A percentile compares a stretch with the other conserved stretches of the same genome.
These are phyloP conservation scores for Sugiyamaella marilandica DNA, from an alignment of 805 yeast genomes.

Conservation along the genomic window DNA sequence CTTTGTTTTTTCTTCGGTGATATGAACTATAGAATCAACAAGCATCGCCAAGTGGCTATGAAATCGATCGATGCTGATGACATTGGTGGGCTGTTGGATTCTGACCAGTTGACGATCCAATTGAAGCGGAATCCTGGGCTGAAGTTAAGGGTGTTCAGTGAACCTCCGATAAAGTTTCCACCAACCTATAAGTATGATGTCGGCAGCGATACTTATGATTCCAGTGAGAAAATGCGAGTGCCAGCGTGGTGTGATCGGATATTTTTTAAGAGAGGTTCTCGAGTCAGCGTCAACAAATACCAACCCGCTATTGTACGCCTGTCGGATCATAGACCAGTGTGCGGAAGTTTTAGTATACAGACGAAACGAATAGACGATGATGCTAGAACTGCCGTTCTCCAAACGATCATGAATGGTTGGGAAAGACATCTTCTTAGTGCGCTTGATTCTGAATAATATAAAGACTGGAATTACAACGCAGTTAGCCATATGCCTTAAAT, in stretches of 20 bases:
- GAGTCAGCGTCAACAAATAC: constrained; percentile 57
- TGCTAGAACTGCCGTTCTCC: not conserved
- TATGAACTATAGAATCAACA: constrained; percentile 76
- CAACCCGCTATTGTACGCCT: constrained; percentile 53
- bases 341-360: constrained; percentile 59
- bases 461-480: not conserved
- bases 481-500: too few species aligned
- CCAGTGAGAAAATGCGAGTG: constrained; percentile 84
- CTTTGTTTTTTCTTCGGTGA: constrained; percentile 89
- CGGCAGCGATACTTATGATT: constrained; percentile 75
- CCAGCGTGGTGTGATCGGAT: constrained; percentile 99
- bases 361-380: constrained; percentile 62
- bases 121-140: constrained; percentile 63
- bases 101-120: constrained; percentile 76
- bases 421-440: not conserved
- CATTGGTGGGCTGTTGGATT: constrained; percentile 51
- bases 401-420: not conserved
- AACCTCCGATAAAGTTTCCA: constrained; percentile 69
- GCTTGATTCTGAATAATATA: not conserved
- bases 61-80: constrained; percentile 45
- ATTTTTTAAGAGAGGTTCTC: constrained; percentile 55
- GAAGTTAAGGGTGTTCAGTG: constrained; percentile 70
- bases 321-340: constrained; percentile 91
- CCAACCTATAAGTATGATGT: constrained; percentile 96
- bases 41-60: constrained; percentile 68